Evolutionary conservation across 345 rosid genomes (phyloP), one percentile per base, ranked within the genome.

Genomic region (Gossypium arboreum): DNA sequence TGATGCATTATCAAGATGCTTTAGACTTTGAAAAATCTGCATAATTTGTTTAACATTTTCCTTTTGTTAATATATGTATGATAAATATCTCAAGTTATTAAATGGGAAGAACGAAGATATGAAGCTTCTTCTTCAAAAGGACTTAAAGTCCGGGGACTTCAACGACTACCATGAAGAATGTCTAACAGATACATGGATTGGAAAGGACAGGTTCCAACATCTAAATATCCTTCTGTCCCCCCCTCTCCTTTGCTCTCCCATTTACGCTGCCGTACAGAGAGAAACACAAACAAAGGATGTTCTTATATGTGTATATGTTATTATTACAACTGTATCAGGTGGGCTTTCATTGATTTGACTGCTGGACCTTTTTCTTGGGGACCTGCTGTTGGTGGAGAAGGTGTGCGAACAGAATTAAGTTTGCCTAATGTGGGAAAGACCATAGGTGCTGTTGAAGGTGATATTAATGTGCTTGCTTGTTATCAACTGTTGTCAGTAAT

Each of bases 371-470:
- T 95, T 80, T 83, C 98, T 12, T 95, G 97, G 99, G 99, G 99
- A 73, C 99, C 99, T 71, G 92, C 99, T 82, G 99, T 95, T 74
- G 99, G 99, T 79, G 99, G 99, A 78, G 98, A 95, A 87, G 99
- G 99, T 79, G 98, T 95, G 76, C 94, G 97, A 55, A 95, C 98
- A 3, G 90, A 89, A 71, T 79, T 79, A 76, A 92, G 97, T 84
- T 84, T 95, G 67, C 99, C 99, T 80, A 92, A 90, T 85, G 98
- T 95, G 81, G 87, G 85, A 54, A 90, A 92, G 85, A 95, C 97
- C 56, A 92, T 93, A 77, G 99, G 99, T 78, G 94, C 97, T 29
- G 97, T 95, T 81, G 87, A 91, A 90, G 99, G 98, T 95, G 84
- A 50, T 71, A 12, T 62, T 11, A 50, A 63, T 45, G 12, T 57